These are phyloP conservation scores for Suhomyces pyralidae DNA, from an alignment of 805 yeast species.

Conservation along the genomic window DNA sequence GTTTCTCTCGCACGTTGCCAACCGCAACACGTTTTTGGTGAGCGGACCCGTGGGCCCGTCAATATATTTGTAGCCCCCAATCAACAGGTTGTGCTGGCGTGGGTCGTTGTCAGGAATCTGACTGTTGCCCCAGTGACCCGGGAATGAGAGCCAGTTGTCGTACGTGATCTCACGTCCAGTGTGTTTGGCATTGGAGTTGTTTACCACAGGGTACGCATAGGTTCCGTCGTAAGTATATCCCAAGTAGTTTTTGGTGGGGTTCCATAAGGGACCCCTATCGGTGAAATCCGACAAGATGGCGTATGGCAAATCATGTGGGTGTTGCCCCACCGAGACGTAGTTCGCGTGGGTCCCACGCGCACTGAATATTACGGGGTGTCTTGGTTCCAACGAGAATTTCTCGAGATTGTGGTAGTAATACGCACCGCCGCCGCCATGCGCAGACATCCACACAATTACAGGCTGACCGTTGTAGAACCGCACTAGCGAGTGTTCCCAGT, in stretches of 20 bases:
- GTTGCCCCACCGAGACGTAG: conserved; percentile 93
- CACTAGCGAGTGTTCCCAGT: conserved; percentile 94
- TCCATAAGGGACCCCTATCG: conserved; percentile 95
- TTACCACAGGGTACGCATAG: conserved; percentile 40
- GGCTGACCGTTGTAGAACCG: conserved; percentile 82
- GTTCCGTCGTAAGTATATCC: conserved; percentile 78
- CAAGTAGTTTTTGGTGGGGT: conserved; percentile 76
- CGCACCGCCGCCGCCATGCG: conserved; percentile 97
- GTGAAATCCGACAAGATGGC: conserved; percentile 89
- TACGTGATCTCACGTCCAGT: conserved; percentile 51
- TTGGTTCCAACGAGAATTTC: conserved; percentile 44
- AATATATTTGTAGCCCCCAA: conserved; percentile 80
- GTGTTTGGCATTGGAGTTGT: conserved; percentile 41
- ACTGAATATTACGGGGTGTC: conserved; percentile 73
- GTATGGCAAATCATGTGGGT: conserved; percentile 92
- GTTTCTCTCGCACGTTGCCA: conserved; percentile 72
- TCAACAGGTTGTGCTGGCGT: conserved; percentile 82
- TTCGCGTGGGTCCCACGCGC: conserved; percentile 98
- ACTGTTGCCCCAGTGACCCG: conserved; percentile 91
- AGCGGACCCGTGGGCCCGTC: conserved; percentile 95
- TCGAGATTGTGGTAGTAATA: conserved; percentile 76
- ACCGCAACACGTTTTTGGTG: conserved; percentile 66
- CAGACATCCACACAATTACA: conserved; percentile 89
- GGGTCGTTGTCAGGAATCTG: conserved; percentile 64
- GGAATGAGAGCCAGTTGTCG: conserved; percentile 75